Evolutionary conservation across 1,284 basidiomycete genomes (phyloP), one percentile per base, ranked within the genome.

Genomic region (Uromyces viciae-fabae): DNA sequence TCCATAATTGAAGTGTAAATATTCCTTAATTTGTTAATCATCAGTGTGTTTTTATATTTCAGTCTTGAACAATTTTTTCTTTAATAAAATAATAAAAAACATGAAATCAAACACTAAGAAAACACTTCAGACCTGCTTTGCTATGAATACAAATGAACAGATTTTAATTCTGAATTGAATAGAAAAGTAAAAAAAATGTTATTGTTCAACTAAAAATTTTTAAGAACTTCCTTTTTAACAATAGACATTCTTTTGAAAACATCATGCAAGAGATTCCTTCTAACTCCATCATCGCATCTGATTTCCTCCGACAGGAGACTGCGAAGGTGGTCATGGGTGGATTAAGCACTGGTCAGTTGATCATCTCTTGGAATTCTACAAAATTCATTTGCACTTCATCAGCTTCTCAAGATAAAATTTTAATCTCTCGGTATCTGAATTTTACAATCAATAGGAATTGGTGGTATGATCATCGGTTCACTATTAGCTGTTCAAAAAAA

Each of bases 381-480:
- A 9, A 7, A 43, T 11, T 28, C 40, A 25, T 3, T 25, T 9
- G 31, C 40, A 38, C 19, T n/a, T 68, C 64, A 42, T 68, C 15
- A 19, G 3, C 19, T 22, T 43, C 25, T 7, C 1, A 15, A 52
- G 22, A 1, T 71, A 22, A 3, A 52, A 54, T 22, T 52, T 9
- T 17, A 19, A 8, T 36, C 11, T 25, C 15, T 40, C 33, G 56
- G 42, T 58, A 25, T 40, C n/a, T 74, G 19, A 60, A n/a, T 25
- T 25, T 22, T 31, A n/a, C 28, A 31, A 60, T 25, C 14, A 7
- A 3, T 58, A 75, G 73, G 73, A 1, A 40, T 75, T 14, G 52
- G 3, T 43, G 73, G 73, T 19, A 58, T 75, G 52, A 75, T 54
- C 9, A 56, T 75, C 54, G 73, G 73, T n/a, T 75, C 73, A 1